Evolutionary conservation across 179 eudicot genomes (phyloP).

Genomic region (Carnegiea gigantea): DNA sequence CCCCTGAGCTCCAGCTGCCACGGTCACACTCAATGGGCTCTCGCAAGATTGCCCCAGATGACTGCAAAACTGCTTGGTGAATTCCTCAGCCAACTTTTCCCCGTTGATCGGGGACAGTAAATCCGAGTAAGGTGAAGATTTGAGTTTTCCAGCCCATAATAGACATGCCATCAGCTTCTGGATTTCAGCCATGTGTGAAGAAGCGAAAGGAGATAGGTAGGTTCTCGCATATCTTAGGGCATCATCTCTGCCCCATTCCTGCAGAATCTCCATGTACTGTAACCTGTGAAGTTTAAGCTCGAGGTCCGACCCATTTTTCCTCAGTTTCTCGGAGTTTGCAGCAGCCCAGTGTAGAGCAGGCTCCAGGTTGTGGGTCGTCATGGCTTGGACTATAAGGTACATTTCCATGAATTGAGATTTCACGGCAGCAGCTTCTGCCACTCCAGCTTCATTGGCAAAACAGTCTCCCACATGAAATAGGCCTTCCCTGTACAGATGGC

Average conservation of each 20-base stretch:
- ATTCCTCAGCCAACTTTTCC: slow-evolving; percentile 67
- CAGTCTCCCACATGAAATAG: slow-evolving; percentile 55
- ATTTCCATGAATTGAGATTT: slow-evolving; percentile 64
- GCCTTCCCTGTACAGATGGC: slow-evolving; percentile 75
- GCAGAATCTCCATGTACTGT: slow-evolving; percentile 70
- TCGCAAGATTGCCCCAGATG: slow-evolving; percentile 67
- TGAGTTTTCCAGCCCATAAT: slow-evolving; percentile 72
- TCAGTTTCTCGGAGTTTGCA: slow-evolving; percentile 54
- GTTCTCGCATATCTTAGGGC: slow-evolving; percentile 69
- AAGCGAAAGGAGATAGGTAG: slow-evolving; percentile 54
- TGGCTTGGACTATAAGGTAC: slow-evolving; percentile 73
- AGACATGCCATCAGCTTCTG: slow-evolving; percentile 78
- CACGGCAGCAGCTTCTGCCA: slow-evolving; percentile 41
- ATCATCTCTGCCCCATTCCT: slow-evolving; percentile 54
- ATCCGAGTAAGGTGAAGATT: slow-evolving; percentile 71
- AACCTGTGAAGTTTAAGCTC: slow-evolving; percentile 73
- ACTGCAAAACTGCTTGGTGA: slow-evolving; percentile 63
- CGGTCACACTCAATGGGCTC: slow-evolving; percentile 73
- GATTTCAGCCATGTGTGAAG: slow-evolving; percentile 54
- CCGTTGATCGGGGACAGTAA: slow-evolving; percentile 55
- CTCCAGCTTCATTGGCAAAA: slow-evolving; percentile 61
- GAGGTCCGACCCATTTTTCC: slow-evolving; percentile 63
- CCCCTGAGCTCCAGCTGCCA: slow-evolving; percentile 81
- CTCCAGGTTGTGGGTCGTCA: slow-evolving; percentile 55
- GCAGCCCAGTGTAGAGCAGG: slow-evolving; percentile 79